Conservation (phyloP, 164 flowering plant species). For the Saururus chinensis region DNA sequence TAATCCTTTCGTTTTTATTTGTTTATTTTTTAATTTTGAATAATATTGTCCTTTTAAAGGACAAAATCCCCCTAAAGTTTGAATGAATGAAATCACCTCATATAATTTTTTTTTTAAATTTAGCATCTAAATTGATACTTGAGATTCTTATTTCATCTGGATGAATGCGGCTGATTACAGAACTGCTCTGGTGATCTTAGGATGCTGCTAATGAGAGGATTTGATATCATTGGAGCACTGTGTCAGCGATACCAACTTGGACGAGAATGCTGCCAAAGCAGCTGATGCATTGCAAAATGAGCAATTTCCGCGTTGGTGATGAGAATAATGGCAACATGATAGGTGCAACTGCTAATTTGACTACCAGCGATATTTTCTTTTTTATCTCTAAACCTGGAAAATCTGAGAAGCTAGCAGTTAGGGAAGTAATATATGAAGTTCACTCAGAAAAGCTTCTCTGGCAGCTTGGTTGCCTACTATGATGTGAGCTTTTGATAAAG, state of each 20-base stretch:
- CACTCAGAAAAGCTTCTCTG: slow-evolving; percentile 52
- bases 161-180: neutral
- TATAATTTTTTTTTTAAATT: neutral
- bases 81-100: too few relatives aligned
- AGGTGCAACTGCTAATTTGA: slow-evolving; percentile 52
- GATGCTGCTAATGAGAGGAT: slow-evolving; percentile 46
- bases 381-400: slow-evolving; percentile 29
- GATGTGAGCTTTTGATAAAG: slow-evolving; percentile 51
- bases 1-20: too few relatives aligned
- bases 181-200: slow-evolving; percentile 49
- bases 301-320: slow-evolving; percentile 20
- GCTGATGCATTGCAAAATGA: slow-evolving; percentile 33
- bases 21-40: too few relatives aligned
- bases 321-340: slow-evolving; percentile 18
- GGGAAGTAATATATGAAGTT: slow-evolving; percentile 41
- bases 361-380: slow-evolving; percentile 27
- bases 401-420: slow-evolving; percentile 15
- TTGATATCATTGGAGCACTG: slow-evolving; percentile 60
- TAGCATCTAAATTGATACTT: neutral
- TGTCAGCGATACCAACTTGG: slow-evolving; percentile 17
- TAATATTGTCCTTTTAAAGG: too few relatives aligned
- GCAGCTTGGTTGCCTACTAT: slow-evolving; percentile 71
- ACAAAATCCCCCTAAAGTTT: too few relatives aligned
- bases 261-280: slow-evolving; percentile 35
- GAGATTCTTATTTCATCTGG: neutral